Evolutionary conservation across 2,329 filamentous ascomycete genomes (phyloP), one percentile per base, ranked within the genome.

Genomic region (Pestalotiopsis sp.): DNA sequence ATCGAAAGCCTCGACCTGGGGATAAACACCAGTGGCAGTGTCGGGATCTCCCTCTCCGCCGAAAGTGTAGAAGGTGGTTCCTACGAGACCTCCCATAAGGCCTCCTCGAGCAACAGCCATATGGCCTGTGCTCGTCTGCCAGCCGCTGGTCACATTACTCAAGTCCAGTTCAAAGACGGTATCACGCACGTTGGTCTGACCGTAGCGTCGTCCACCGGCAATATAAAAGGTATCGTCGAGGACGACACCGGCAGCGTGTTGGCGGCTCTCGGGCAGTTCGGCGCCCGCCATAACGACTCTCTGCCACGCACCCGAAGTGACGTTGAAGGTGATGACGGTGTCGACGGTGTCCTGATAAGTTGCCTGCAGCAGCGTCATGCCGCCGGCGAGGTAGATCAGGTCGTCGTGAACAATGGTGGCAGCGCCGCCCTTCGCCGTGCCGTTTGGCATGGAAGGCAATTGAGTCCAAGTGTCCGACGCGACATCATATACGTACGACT

Each of bases 361-460:
- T 2, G 39, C 45, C 20, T 67, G 68, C 2, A 81, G 70, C 0
- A 70, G 69, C 1, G 73, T 74, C 71, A 82, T 73, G 0, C 82
- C 82, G 2, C 82, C 81, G 1, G 79, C 81, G 2, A 84, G 73
- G 64, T 78, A 80, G 4, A 83, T 76, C 0, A 68, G 76, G 3
- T 72, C 68, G 2, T 72, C 74, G 5, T 75, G 67, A 0, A 81
- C 77, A 1, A 76, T 77, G 0, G 81, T 67, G 0, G 76, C 74
- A 0, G 81, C 77, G 65, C 77, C 79, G 0, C 81, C 82, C 17
- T 74, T 70, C 58, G 74, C 72, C 0, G 73, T 69, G 0, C 75
- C 76, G 0, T 71, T 64, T 0, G 80, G 79, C 56, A 81, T 71
- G 0, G 72, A 56, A 0, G 70, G 63, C 1, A 82, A 63, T 1